phyloP scores from a whole-genome alignment of 2,329 filamentous ascomycete genomes.

The Penicillium corylophilum region DNA sequence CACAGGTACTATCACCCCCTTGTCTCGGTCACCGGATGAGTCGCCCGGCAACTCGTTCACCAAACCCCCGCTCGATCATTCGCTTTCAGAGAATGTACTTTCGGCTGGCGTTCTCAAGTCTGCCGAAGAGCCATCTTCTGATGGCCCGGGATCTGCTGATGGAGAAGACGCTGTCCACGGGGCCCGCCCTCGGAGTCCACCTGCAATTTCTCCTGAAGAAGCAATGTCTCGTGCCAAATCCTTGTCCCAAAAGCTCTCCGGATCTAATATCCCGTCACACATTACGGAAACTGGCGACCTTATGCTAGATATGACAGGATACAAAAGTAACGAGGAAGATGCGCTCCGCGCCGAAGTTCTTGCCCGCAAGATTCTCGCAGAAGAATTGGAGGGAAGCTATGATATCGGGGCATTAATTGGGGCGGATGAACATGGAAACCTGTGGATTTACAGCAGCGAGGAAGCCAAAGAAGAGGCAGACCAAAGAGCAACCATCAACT shows the following conservation, averaged over 20 bases:
- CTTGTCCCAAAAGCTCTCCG: constrained; percentile 81
- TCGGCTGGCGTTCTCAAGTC: constrained; percentile 40
- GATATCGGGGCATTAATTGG: constrained; percentile 95
- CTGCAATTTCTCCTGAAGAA: constrained; percentile 68
- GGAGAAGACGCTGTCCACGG: constrained; percentile 18
- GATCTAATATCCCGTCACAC: constrained; percentile 86
- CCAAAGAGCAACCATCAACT: constrained; percentile 57
- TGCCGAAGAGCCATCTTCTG: constrained; percentile 5
- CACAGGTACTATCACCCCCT: constrained; percentile 39
- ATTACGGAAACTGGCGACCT: constrained; percentile 92
- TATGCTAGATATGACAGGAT: constrained; percentile 97
- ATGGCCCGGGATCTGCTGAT: constrained; percentile 9
- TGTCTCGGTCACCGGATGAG: constrained; percentile 41
- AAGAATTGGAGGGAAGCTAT: constrained; percentile 91
- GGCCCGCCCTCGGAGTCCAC: constrained; percentile 70
- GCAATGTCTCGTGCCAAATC: constrained; percentile 80
- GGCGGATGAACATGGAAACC: constrained; percentile 89
- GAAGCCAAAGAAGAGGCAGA: constrained; percentile 89
- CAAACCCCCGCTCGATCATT: constrained; percentile 48
- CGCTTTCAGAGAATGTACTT: constrained; percentile 56
- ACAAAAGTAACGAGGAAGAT: constrained; percentile 92
- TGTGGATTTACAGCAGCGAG: constrained; percentile 99
- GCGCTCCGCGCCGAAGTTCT: constrained; percentile 89
- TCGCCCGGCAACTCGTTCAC: constrained; percentile 32
- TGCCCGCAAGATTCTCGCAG: constrained; percentile 84